Conservation (phyloP, 768 basidiomycete species). For the Cyclocybe cylindracea region DNA sequence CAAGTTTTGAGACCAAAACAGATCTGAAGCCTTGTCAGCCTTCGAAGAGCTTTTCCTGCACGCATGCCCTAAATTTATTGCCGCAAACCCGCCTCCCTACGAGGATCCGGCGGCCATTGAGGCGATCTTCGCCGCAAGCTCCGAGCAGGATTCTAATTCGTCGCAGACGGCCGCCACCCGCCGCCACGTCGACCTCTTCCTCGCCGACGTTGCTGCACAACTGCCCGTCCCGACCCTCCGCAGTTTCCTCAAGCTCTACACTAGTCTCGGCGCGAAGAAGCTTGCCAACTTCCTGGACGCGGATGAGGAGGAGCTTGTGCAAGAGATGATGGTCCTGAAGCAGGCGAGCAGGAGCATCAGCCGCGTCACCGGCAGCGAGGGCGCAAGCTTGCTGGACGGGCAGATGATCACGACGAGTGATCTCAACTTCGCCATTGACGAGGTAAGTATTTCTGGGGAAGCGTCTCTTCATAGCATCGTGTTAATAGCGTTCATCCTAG, state of each 20-base stretch:
- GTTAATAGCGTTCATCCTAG: slow-evolving; percentile 37
- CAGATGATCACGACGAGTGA: slow-evolving; percentile 89
- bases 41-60: slow-evolving; percentile 94
- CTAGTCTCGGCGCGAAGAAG: slow-evolving; percentile 88
- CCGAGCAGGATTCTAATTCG: slow-evolving; percentile 34
- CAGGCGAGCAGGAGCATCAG: slow-evolving; percentile 78
- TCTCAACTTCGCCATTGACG: slow-evolving; percentile 92
- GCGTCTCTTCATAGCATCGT: background rate
- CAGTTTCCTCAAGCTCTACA: slow-evolving; percentile 94
- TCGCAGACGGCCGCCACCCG: slow-evolving; percentile 70
- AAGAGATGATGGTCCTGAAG: slow-evolving; percentile 98
- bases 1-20: background rate
- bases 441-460: slow-evolving; percentile 51
- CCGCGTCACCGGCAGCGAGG: slow-evolving; percentile 56
- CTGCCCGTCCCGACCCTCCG: slow-evolving; percentile 81
- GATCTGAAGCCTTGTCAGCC: slow-evolving; percentile 59
- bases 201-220: slow-evolving; percentile 76
- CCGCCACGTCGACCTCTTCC: slow-evolving; percentile 83
- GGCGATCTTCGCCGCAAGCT: slow-evolving; percentile 41
- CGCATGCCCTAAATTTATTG: slow-evolving; percentile 96
- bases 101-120: slow-evolving; percentile 71
- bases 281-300: slow-evolving; percentile 89
- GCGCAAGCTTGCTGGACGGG: slow-evolving; percentile 74
- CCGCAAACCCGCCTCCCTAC: slow-evolving; percentile 92
- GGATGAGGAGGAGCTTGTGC: slow-evolving; percentile 92